Percentiles rank a stretch among this genome's conserved stretches.
Evolutionary conservation across 83 land plant genomes (phyloP).

Genomic region (Picea abies): DNA sequence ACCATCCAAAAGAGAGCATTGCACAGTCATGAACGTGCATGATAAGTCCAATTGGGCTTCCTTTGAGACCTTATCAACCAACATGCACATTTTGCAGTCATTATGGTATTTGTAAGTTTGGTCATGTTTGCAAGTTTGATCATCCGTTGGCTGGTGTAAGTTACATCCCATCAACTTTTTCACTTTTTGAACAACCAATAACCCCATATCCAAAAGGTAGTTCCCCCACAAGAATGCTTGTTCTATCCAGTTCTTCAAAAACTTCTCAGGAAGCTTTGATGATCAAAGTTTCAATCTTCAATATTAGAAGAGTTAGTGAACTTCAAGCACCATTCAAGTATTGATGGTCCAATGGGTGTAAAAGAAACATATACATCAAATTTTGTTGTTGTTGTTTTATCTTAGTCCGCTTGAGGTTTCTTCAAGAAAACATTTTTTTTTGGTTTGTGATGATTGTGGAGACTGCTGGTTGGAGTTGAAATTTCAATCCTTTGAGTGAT

Average conservation of each 20-base stretch:
- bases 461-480: slow-evolving; percentile 16
- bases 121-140: slow-evolving; percentile 58
- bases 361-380: slow-evolving; percentile 3
- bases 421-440: slow-evolving; percentile 13
- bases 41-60: slow-evolving; percentile 69
- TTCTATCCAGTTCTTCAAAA: slow-evolving; percentile 21
- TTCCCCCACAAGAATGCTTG: slow-evolving; percentile 38
- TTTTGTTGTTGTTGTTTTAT: slow-evolving; percentile 6
- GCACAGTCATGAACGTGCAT: slow-evolving; percentile 33
- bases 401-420: slow-evolving; percentile 8
- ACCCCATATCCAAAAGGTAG: slow-evolving; percentile 51
- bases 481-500: slow-evolving; percentile 10
- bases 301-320: background rate
- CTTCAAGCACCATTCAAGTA: background rate
- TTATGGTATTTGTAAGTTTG: slow-evolving; percentile 67
- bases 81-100: slow-evolving; percentile 36
- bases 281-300: background rate
- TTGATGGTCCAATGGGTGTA: background rate
- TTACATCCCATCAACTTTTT: slow-evolving; percentile 60
- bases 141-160: slow-evolving; percentile 30
- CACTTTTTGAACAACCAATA: slow-evolving; percentile 52
- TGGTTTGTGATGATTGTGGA: slow-evolving; percentile 12
- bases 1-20: slow-evolving; percentile 78
- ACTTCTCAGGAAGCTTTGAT: background rate
- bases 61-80: slow-evolving; percentile 66